Evolutionary conservation across 2,329 filamentous ascomycete genomes (phyloP), one percentile per base, ranked within the genome.

Genomic region (Neopestalotiopsis sp.): DNA sequence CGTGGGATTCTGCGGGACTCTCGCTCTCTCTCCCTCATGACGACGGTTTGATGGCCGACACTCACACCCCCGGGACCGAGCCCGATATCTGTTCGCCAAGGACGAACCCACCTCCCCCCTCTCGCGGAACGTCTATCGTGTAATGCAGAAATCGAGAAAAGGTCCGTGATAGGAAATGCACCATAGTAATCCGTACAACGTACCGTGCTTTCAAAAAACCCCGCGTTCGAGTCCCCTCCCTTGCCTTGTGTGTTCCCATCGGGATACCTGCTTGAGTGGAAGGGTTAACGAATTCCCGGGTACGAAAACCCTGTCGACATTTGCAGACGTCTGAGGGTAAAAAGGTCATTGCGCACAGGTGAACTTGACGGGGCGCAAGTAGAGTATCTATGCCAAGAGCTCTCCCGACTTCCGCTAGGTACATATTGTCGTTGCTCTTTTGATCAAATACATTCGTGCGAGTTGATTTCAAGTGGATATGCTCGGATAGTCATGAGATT

Each of bases 211-310:
- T 38, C 4, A 6, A 7, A 10, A 38, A 38, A 5, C 34, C 34
- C 34, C 34, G 34, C 34, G 34, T 38, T 38, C 6, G 34, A 38
- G 6, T 7, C 34, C 34, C 34, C 34, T 38, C 34, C 34, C 24
- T 28, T 38, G 6, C 34, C 34, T 38, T 7, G 34, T 38, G 6
- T 7, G 1, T 10, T 38, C 34, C 10, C 6, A 38, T 38, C 34
- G 34, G 34, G 34, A 38, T 38, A 38, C 45, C 20, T 17, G 45
- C 45, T 53, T 53, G 45, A 53, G 45, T 53, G 45, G 45, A 53
- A 53, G 45, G 45, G 45, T 53, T 53, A 53, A 53, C 45, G 45
- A 53, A 53, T 53, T 53, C 45, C 45, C 45, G 45, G 45, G 45
- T 53, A 24, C n/a, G 45, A n/a, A n/a, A 53, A 53, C 45, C 45